Percentiles rank a stretch among this genome's conserved stretches.
phyloP scores from a whole-genome alignment of 768 basidiomycete species.

The Myochromella boudieri region DNA sequence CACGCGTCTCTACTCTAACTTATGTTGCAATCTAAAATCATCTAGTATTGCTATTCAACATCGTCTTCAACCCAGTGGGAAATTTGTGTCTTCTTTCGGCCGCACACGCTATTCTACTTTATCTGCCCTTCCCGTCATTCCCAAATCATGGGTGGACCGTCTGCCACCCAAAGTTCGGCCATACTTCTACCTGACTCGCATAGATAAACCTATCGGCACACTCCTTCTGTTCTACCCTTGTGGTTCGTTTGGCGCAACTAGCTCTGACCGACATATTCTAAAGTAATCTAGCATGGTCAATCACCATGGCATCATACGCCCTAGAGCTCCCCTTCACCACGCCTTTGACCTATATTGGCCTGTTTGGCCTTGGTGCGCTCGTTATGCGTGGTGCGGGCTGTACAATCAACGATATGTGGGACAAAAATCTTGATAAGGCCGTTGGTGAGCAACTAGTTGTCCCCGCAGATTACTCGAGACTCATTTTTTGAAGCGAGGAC shows the following conservation, averaged over 20 bases:
- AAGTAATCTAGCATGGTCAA: constrained; percentile 83
- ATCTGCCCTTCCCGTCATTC: not conserved
- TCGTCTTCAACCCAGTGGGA: not conserved
- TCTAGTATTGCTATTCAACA: not conserved
- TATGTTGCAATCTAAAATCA: not conserved
- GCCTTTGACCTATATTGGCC: constrained; percentile 71
- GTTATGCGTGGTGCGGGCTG: constrained; percentile 99
- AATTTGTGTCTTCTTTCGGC: not conserved
- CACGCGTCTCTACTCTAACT: constrained; percentile 11
- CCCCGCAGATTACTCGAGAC: too few relatives aligned
- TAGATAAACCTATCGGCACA: constrained; percentile 97
- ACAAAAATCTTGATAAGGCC: constrained; percentile 84
- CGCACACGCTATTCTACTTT: constrained; percentile 15
- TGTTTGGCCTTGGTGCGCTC: constrained; percentile 89
- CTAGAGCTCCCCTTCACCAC: constrained; percentile 61
- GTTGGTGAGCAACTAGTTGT: constrained; percentile 89
- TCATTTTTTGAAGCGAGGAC: too few relatives aligned
- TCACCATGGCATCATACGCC: constrained; percentile 93
- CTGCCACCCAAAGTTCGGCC: constrained; percentile 63
- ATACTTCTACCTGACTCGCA: constrained; percentile 82
- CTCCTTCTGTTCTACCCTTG: constrained; percentile 92
- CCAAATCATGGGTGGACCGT: constrained; percentile 63
- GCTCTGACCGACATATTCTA: constrained; percentile 2
- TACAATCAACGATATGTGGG: constrained; percentile 99
- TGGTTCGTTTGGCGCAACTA: constrained; percentile 49